phyloP scores from a whole-genome alignment of 2,329 filamentous ascomycete genomes.

The Fulvia fulva region DNA sequence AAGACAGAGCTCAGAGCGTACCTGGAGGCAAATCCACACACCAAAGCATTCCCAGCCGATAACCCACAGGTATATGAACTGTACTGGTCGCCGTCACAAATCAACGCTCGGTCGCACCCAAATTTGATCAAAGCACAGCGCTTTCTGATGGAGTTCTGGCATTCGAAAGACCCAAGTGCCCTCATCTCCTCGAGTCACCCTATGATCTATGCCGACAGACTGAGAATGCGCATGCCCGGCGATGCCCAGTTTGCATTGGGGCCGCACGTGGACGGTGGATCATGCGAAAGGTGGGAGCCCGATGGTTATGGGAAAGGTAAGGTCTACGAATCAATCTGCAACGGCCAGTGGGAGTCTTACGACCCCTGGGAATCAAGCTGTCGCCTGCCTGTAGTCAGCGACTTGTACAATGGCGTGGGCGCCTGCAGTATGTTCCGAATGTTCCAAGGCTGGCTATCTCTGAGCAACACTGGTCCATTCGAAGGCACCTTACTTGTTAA shows the following conservation, averaged over 20 bases:
- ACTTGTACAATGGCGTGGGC: constrained; percentile 77
- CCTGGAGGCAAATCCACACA: constrained; percentile 45
- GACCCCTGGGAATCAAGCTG: constrained; percentile 76
- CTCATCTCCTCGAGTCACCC: constrained; percentile 45
- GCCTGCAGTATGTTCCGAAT: constrained; percentile 81
- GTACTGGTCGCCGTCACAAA: constrained; percentile 48
- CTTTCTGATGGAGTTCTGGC: constrained; percentile 50
- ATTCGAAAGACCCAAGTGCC: constrained; percentile 41
- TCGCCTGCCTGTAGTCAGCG: constrained; percentile 63
- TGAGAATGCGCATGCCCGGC: constrained; percentile 53
- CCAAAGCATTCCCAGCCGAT: constrained; percentile 45
- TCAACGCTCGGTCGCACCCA: constrained; percentile 45
- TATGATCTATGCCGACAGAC: constrained; percentile 46
- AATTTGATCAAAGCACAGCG: constrained; percentile 45
- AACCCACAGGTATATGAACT: constrained; percentile 51
- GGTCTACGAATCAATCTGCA: constrained; percentile 70
- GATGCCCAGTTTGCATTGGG: constrained; percentile 52
- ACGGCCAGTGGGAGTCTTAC: constrained; percentile 73
- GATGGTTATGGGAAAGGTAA: constrained; percentile 58
- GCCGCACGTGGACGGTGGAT: constrained; percentile 54
- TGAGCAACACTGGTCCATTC: constrained; percentile 67
- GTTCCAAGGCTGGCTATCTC: constrained; percentile 84
- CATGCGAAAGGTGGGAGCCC: constrained; percentile 51
- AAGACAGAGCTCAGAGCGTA: constrained; percentile 45
- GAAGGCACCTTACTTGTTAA: constrained; percentile 82